Percentiles rank a stretch among this genome's conserved stretches.
These are phyloP conservation scores for Pezicula carpinea DNA, from an alignment of 2,329 filamentous ascomycete genomes.

Conservation along the genomic window DNA sequence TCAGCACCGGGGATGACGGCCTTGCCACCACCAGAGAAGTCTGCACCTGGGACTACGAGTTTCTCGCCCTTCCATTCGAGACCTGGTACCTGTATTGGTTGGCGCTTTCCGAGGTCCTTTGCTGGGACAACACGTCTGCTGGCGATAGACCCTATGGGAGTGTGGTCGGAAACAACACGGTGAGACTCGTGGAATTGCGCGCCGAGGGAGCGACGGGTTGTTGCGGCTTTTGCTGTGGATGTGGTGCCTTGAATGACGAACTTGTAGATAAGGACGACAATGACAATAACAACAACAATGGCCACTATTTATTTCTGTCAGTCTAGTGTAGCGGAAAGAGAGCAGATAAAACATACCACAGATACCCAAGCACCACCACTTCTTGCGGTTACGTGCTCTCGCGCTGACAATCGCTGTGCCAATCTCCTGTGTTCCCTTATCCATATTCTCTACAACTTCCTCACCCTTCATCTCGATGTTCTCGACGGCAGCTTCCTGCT, in stretches of 20 bases:
- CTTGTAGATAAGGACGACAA: conserved; percentile 43
- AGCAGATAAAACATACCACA: conserved; percentile 36
- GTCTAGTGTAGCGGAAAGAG: conserved; percentile 4
- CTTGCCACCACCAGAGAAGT: conserved; percentile 5
- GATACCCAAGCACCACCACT: conserved; percentile 92
- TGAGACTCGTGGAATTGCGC: conserved; percentile 1
- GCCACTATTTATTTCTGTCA: conserved; percentile 35
- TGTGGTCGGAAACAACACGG: conserved; percentile 4
- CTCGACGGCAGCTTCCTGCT: conserved; percentile 76
- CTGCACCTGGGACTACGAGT: conserved; percentile 12
- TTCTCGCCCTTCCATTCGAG: conserved; percentile 1
- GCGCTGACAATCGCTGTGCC: conserved; percentile 78
- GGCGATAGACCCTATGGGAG: no score
- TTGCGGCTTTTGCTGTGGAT: conserved; percentile 1
- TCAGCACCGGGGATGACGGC: conserved; percentile 4
- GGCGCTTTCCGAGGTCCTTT: no score
- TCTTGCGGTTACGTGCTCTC: conserved; percentile 73
- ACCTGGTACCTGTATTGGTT: background rate
- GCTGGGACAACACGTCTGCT: no score
- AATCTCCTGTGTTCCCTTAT: conserved; percentile 81
- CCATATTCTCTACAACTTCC: conserved; percentile 78
- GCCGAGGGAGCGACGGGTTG: conserved; percentile 18
- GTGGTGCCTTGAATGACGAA: conserved; percentile 33
- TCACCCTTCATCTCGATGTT: conserved; percentile 85
- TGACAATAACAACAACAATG: conserved; percentile 46